Evolutionary conservation across 2,329 filamentous ascomycete species (phyloP).

Genomic region (Ramichloridium luteum): DNA sequence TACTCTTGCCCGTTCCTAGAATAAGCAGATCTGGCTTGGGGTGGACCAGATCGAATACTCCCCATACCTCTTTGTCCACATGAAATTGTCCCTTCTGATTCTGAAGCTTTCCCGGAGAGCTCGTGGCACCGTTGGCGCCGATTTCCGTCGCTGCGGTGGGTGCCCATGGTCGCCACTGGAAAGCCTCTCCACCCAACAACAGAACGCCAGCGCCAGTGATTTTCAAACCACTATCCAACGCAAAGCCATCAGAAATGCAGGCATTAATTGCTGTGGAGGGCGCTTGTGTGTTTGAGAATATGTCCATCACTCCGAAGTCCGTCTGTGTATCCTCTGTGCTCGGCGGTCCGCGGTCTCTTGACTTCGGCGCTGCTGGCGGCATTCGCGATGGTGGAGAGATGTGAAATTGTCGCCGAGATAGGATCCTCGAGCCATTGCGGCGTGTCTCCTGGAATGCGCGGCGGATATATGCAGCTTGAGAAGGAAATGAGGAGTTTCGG

Average conservation of each 20-base stretch:
- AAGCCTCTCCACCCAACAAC: slow-evolving; percentile 76
- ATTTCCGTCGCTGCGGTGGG: slow-evolving; percentile 20
- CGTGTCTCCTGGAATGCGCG: too few relatives aligned
- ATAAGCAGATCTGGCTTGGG: slow-evolving; percentile 89
- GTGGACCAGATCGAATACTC: slow-evolving; percentile 65
- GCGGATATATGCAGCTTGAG: too few relatives aligned
- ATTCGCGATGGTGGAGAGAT: slow-evolving; percentile 4
- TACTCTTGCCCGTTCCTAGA: slow-evolving; percentile 67
- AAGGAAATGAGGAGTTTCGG: too few relatives aligned
- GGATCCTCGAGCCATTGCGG: too few relatives aligned
- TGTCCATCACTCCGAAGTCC: slow-evolving; percentile 65
- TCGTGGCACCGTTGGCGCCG: slow-evolving; percentile 24
- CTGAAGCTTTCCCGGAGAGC: slow-evolving; percentile 37
- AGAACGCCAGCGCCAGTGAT: slow-evolving; percentile 60
- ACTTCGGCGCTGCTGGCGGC: slow-evolving; percentile 26
- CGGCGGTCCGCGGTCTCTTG: slow-evolving; percentile 48
- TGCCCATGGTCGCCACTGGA: slow-evolving; percentile 75
- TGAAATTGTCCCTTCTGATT: slow-evolving; percentile 78
- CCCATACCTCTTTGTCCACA: slow-evolving; percentile 57
- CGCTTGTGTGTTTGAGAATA: slow-evolving; percentile 60
- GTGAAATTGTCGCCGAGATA: background rate
- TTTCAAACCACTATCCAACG: slow-evolving; percentile 66
- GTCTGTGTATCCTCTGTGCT: slow-evolving; percentile 52
- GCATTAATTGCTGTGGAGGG: slow-evolving; percentile 77
- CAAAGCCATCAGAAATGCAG: slow-evolving; percentile 72